Conservation (phyloP, 768 basidiomycete species). For the Pulveroboletus ravenelii region DNA sequence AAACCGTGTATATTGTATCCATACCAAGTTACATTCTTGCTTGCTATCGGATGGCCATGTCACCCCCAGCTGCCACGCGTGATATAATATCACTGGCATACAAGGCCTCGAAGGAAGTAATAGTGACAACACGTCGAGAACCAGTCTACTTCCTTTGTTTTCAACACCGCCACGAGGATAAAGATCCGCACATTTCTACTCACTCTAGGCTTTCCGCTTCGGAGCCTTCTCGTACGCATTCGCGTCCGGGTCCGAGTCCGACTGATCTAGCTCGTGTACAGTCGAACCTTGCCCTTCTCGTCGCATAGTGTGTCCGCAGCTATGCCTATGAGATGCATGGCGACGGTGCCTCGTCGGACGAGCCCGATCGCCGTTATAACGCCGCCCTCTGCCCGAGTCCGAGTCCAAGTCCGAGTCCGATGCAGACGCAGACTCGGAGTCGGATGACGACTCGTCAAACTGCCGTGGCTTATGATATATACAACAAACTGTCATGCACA, state of each 20-base stretch:
- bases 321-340: conserved; percentile 5
- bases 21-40: background rate
- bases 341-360: conserved; percentile 6
- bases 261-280: conserved; percentile 18
- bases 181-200: background rate
- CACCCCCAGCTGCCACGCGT: background rate
- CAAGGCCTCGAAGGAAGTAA: background rate
- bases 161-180: background rate
- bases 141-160: background rate
- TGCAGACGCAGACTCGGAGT: conserved; percentile 46
- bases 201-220: conserved; percentile 20
- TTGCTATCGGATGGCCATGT: background rate
- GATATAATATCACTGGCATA: background rate
- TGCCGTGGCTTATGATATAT: conserved; percentile 81
- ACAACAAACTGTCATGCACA: conserved; percentile 70
- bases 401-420: conserved; percentile 29
- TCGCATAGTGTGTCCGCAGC: background rate
- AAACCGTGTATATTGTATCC: background rate
- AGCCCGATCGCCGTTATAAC: conserved; percentile 6
- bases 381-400: conserved; percentile 1
- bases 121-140: background rate
- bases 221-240: conserved; percentile 51
- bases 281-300: conserved; percentile 7
- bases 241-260: conserved; percentile 23
- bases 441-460: conserved; percentile 81